Conservation (phyloP, 2,329 filamentous ascomycete species). For the Phyllosticta capitalensis region DNA sequence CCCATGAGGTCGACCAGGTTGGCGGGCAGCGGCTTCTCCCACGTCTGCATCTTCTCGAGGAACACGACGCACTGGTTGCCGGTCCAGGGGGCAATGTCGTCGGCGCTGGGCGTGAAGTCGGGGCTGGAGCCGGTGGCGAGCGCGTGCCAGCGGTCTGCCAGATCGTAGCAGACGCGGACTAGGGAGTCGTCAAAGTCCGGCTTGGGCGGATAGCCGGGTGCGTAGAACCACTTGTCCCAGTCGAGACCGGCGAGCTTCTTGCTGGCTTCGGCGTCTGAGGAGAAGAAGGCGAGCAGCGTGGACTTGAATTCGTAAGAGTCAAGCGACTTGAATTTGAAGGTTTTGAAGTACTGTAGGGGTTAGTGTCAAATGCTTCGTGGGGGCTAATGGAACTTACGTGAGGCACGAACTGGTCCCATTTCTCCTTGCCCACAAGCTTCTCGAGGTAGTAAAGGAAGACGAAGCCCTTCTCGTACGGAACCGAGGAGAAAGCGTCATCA, state of each 20-base stretch:
- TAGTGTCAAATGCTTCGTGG: not conserved
- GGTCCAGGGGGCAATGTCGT: conserved; percentile 65
- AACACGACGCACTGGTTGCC: conserved; percentile 90
- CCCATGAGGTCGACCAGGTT: conserved; percentile 64
- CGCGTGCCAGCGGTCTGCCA: conserved; percentile 73
- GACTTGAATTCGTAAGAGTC: conserved; percentile 92
- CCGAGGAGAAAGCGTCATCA: conserved; percentile 85
- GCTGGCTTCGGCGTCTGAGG: conserved; percentile 49
- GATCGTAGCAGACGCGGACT: conserved; percentile 72
- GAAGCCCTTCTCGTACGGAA: conserved; percentile 96
- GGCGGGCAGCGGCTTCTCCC: conserved; percentile 52
- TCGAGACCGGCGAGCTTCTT: conserved; percentile 65
- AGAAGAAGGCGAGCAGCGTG: conserved; percentile 79
- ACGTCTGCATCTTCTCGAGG: conserved; percentile 66
- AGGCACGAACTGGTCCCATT: conserved; percentile 91
- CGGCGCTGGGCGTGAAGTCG: conserved; percentile 49
- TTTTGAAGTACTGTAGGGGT: conserved; percentile 62
- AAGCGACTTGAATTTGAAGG: conserved; percentile 74
- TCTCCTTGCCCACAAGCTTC: conserved; percentile 69
- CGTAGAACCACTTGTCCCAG: conserved; percentile 85
- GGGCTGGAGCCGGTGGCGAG: conserved; percentile 22
- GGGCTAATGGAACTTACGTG: conserved; percentile 35
- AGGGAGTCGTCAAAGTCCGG: conserved; percentile 83
- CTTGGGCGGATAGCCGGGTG: conserved; percentile 80
- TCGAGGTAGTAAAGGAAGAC: conserved; percentile 89